phyloP scores from a whole-genome alignment of 768 basidiomycete genomes.

The Amanita molliuscula region DNA sequence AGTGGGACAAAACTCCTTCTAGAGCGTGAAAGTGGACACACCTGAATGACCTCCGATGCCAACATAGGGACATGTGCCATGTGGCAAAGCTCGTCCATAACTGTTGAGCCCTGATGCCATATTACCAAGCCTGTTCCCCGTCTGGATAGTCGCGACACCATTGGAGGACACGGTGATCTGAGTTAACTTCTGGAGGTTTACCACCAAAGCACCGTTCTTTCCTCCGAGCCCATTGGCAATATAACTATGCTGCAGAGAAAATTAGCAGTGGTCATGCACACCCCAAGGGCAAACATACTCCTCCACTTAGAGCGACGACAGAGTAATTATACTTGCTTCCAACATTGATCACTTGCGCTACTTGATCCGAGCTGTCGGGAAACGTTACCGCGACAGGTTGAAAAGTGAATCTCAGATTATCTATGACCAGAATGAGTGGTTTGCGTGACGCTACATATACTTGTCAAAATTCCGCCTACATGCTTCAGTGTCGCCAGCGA shows the following conservation, averaged over 20 bases:
- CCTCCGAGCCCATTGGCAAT: constrained; percentile 33
- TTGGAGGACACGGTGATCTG: constrained; percentile 18
- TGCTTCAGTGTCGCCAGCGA: background rate
- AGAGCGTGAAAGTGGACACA: constrained; percentile 6
- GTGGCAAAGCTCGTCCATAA: constrained; percentile 26
- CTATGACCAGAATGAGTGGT: constrained; percentile 6
- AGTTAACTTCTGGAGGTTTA: constrained; percentile 29
- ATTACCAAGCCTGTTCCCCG: constrained; percentile 28
- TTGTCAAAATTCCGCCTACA: background rate
- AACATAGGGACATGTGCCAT: constrained; percentile 36
- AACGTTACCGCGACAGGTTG: constrained; percentile 20
- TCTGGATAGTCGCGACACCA: constrained; percentile 23
- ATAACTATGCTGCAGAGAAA: constrained; percentile 26
- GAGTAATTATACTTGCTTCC: constrained; percentile 16
- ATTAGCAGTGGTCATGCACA: background rate
- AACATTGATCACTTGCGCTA: constrained; percentile 17
- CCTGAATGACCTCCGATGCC: constrained; percentile 37
- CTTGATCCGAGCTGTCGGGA: constrained; percentile 18
- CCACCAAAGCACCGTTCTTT: constrained; percentile 27
- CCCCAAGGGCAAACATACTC: constrained; percentile 22
- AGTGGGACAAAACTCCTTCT: background rate
- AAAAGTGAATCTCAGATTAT: constrained; percentile 20
- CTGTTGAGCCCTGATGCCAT: constrained; percentile 25
- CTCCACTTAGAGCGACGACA: constrained; percentile 30
- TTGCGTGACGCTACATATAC: background rate